Evolutionary conservation across 2,329 filamentous ascomycete species (phyloP), one percentile per base, ranked within the genome.

Genomic region (Scopulariopsis brevicaulis): DNA sequence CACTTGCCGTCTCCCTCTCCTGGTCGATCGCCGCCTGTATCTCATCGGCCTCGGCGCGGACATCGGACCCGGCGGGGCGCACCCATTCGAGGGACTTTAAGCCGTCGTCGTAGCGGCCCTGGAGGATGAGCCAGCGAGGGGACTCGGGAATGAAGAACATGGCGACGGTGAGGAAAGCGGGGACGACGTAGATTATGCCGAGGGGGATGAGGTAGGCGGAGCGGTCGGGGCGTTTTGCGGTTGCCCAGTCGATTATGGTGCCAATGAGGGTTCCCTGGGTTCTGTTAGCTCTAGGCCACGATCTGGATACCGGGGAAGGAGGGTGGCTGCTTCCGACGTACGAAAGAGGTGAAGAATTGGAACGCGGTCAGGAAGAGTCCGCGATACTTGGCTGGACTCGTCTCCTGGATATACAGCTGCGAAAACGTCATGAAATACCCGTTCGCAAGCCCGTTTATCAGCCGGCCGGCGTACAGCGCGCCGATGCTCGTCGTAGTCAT

Each of bases 361-460:
- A 79, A 79, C 1, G 67, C 69, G 2, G 73, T 73, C 6, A 80
- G 64, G 60, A 77, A 74, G 3, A 79, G 65, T 3, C 76, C 77
- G 28, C 77, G 72, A 56, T 76, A 78, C 59, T 73, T 71, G n/a
- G 77, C 75, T 1, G 77, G 77, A 34, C 75, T 72, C 28, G 62
- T 64, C 63, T 73, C 72, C 62, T 79, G 77, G 15, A 80, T 70
- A 61, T 77, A 78, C 0, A 79, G 65, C 59, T 78, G 76, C 1
- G 74, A 73, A 60, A 77, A 82, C 1, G 78, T 81, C 78, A 82
- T 80, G 65, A 81, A 77, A 63, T 80, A 75, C 3, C 79, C 80
- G 63, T 82, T 82, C 6, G 78, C 77, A 5, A 83, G 59, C 2
- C 81, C 81, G 58, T 82, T 79, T 18, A 83, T 65, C 7, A 83